A percentile compares a stretch with the other conserved stretches of the same genome.
Conservation (phyloP, 805 yeast species). For the Candida succiphila region DNA sequence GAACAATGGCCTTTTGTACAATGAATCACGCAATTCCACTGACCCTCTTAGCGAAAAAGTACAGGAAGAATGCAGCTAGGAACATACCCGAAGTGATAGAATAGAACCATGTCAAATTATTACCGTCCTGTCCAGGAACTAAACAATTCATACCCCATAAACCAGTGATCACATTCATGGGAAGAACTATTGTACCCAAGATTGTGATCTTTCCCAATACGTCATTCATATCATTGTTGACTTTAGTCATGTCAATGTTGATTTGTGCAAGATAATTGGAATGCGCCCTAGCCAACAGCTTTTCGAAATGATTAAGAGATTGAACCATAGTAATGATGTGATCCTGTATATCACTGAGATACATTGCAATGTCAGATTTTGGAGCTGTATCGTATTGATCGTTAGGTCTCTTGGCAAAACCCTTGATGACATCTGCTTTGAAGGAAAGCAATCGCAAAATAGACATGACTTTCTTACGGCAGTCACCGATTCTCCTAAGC, state of each 20-base stretch:
- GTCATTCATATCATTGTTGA: constrained; percentile 94
- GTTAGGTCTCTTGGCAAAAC: constrained; percentile 83
- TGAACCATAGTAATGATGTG: constrained; percentile 97
- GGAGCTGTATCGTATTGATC: constrained; percentile 79
- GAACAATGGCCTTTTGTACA: background rate
- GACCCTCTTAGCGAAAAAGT: constrained; percentile 35
- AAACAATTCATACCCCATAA: constrained; percentile 98
- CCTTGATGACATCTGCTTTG: constrained; percentile 96
- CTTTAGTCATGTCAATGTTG: constrained; percentile 95
- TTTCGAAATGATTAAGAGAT: constrained; percentile 88
- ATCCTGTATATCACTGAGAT: constrained; percentile 94
- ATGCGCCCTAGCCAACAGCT: constrained; percentile 87
- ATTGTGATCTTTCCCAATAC: constrained; percentile 89
- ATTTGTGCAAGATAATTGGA: constrained; percentile 94
- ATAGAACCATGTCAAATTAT: constrained; percentile 60
- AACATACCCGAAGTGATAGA: constrained; percentile 37
- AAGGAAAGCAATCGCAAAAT: constrained; percentile 74
- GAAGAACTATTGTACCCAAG: constrained; percentile 89
- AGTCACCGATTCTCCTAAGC: constrained; percentile 90
- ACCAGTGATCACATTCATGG: constrained; percentile 92
- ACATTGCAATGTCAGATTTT: constrained; percentile 83
- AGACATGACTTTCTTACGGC: constrained; percentile 91
- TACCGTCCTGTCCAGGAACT: constrained; percentile 82
- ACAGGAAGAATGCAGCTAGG: constrained; percentile 34
- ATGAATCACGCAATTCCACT: constrained; percentile 13